Percentiles rank a stretch among this genome's conserved stretches.
Conservation (phyloP, 108 stramenopile species). For the Skeletonema grethae region DNA sequence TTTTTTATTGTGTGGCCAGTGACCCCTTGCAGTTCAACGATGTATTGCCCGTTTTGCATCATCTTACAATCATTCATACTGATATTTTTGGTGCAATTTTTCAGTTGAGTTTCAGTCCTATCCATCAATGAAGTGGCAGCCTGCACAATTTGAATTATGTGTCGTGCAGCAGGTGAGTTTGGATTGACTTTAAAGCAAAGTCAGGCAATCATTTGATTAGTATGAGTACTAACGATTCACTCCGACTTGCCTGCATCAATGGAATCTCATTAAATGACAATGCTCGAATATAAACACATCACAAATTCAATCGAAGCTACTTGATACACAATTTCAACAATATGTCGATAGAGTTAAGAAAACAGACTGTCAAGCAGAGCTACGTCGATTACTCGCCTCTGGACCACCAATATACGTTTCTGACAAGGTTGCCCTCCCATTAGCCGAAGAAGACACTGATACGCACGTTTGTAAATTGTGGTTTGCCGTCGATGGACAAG, state of each 20-base stretch:
- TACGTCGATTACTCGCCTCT: constrained; percentile 61
- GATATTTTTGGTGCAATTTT: constrained; percentile 5
- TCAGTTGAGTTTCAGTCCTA: constrained; percentile 75
- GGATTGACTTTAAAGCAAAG: not conserved
- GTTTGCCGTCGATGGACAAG: constrained; percentile 62
- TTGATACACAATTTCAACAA: constrained; percentile 55
- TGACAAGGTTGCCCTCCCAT: constrained; percentile 72
- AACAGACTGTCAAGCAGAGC: constrained; percentile 83
- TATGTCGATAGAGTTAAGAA: constrained; percentile 62
- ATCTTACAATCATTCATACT: not conserved
- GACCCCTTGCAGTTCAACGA: not conserved
- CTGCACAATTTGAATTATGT: constrained; percentile 60
- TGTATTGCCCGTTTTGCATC: not conserved
- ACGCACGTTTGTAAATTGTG: constrained; percentile 73
- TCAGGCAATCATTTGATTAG: not conserved
- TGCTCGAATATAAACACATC: not conserved
- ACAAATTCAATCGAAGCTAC: constrained; percentile 13
- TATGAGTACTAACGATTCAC: not conserved
- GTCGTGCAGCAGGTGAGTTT: constrained; percentile 60
- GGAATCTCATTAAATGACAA: not conserved
- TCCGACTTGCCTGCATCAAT: not conserved
- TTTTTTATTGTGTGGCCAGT: no score
- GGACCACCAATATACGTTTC: constrained; percentile 81
- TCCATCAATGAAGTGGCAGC: constrained; percentile 75
- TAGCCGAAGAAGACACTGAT: constrained; percentile 55